Conservation (phyloP, 1,284 basidiomycete genomes). For the Naganishia sp. region DNA sequence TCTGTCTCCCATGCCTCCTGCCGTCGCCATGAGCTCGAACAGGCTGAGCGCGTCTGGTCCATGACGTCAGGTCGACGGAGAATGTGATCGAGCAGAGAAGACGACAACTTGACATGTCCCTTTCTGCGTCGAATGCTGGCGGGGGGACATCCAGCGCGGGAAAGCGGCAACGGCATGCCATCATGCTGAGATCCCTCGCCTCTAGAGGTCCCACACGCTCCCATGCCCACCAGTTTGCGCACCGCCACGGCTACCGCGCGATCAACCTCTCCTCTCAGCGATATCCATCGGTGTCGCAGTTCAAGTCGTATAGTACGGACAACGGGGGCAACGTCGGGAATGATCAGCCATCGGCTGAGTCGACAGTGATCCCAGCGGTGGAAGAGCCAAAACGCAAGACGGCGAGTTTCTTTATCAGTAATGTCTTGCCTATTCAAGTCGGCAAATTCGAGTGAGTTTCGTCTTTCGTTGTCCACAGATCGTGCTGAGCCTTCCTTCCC, state of each 20-base stretch:
- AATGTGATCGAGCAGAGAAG: conserved; percentile 13
- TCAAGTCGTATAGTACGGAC: conserved; percentile 8
- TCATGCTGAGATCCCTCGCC: conserved; percentile 21
- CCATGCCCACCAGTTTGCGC: background rate
- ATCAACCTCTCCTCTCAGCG: background rate
- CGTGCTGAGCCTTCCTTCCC: background rate
- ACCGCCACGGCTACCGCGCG: background rate
- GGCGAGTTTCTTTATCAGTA: conserved; percentile 51
- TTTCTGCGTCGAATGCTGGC: too few relatives aligned
- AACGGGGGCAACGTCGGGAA: background rate
- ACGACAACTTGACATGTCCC: background rate
- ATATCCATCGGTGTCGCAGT: background rate
- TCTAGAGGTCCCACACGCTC: background rate
- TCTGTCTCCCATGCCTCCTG: background rate
- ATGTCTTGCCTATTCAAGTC: conserved; percentile 51
- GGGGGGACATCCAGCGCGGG: too few relatives aligned
- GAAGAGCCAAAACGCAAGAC: conserved; percentile 22
- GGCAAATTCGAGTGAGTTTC: conserved; percentile 45
- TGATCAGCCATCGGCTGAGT: too few relatives aligned
- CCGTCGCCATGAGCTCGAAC: background rate
- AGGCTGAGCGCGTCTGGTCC: background rate
- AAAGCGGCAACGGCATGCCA: conserved; percentile 8
- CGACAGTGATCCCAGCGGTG: background rate
- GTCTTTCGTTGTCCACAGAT: background rate
- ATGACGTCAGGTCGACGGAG: conserved; percentile 11